These are phyloP conservation scores for Penicillium sp. DNA, from an alignment of 2,329 filamentous ascomycete genomes.

Conservation along the genomic window DNA sequence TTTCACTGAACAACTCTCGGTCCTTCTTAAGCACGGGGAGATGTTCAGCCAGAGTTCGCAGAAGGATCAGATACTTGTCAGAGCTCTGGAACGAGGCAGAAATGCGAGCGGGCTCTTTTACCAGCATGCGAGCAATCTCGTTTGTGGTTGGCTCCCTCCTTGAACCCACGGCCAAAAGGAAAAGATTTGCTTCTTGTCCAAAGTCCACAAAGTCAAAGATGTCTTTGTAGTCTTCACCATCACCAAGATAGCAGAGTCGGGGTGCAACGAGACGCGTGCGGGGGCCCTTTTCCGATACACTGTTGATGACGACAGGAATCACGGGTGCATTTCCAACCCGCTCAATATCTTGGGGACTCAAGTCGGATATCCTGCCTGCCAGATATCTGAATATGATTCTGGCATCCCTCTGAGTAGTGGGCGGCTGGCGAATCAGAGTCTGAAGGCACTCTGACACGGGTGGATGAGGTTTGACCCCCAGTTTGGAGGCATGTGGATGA, in stretches of 20 bases:
- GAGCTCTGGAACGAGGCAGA: conserved; percentile 76
- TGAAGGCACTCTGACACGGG: conserved; percentile 75
- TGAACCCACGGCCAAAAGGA: conserved; percentile 83
- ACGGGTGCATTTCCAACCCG: conserved; percentile 67
- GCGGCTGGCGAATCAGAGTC: conserved; percentile 70
- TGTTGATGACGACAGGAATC: conserved; percentile 62
- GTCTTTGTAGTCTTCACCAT: conserved; percentile 71
- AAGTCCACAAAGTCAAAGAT: conserved; percentile 99
- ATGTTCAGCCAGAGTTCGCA: conserved; percentile 78
- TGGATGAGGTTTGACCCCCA: conserved; percentile 83
- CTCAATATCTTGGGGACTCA: conserved; percentile 62
- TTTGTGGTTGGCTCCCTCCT: conserved; percentile 86
- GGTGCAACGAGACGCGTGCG: conserved; percentile 64
- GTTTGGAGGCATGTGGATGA: conserved; percentile 77
- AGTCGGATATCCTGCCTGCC: conserved; percentile 71
- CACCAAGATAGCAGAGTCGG: conserved; percentile 76
- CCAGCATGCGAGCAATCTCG: conserved; percentile 83
- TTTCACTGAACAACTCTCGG: conserved; percentile 72
- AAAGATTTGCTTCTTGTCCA: conserved; percentile 81
- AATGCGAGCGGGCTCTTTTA: conserved; percentile 78
- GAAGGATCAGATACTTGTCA: conserved; percentile 82
- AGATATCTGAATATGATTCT: conserved; percentile 80
- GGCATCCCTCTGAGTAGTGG: conserved; percentile 66
- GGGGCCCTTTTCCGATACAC: conserved; percentile 44
- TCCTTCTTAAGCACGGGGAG: conserved; percentile 71